phyloP scores from a whole-genome alignment of 768 basidiomycete genomes.

The Pleurotus giganteus region DNA sequence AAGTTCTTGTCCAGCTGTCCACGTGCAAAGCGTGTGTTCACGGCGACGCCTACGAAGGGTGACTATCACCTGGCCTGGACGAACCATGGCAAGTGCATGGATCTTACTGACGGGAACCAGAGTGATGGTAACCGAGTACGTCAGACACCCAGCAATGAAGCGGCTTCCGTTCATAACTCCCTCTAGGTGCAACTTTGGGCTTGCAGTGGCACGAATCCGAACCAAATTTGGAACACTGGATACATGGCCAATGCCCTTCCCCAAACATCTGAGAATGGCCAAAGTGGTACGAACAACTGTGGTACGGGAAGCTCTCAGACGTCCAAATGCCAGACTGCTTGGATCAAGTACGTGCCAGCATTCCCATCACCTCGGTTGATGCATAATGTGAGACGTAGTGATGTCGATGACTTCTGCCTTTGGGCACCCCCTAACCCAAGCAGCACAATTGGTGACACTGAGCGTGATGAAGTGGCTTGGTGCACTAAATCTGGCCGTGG shows the following conservation, averaged over 20 bases:
- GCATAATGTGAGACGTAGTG: neutral
- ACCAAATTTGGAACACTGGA: slow-evolving; percentile 33
- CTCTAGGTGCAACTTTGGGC: slow-evolving; percentile 45
- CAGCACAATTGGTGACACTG: slow-evolving; percentile 13
- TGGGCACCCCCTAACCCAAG: slow-evolving; percentile 12
- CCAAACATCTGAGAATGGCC: slow-evolving; percentile 11
- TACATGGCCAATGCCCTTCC: slow-evolving; percentile 11
- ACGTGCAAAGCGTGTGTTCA: neutral
- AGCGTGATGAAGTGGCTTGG: slow-evolving; percentile 13
- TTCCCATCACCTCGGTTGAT: neutral
- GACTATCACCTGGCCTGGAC: slow-evolving; percentile 28
- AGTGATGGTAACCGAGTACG: slow-evolving; percentile 25
- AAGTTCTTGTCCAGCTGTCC: neutral
- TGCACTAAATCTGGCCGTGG: slow-evolving; percentile 28
- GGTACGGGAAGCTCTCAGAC: slow-evolving; percentile 10
- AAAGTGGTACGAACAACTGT: slow-evolving; percentile 12
- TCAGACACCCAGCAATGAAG: neutral
- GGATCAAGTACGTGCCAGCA: slow-evolving; percentile 11
- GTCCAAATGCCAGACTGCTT: slow-evolving; percentile 13
- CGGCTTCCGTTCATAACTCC: neutral
- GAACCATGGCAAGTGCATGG: slow-evolving; percentile 29
- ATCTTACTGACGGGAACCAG: slow-evolving; percentile 23
- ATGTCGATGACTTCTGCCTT: slow-evolving; percentile 14
- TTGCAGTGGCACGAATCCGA: slow-evolving; percentile 39
- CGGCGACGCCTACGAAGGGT: slow-evolving; percentile 7